These are phyloP conservation scores for Saturnispora zaruensis DNA, from an alignment of 805 yeast species.

Conservation along the genomic window DNA sequence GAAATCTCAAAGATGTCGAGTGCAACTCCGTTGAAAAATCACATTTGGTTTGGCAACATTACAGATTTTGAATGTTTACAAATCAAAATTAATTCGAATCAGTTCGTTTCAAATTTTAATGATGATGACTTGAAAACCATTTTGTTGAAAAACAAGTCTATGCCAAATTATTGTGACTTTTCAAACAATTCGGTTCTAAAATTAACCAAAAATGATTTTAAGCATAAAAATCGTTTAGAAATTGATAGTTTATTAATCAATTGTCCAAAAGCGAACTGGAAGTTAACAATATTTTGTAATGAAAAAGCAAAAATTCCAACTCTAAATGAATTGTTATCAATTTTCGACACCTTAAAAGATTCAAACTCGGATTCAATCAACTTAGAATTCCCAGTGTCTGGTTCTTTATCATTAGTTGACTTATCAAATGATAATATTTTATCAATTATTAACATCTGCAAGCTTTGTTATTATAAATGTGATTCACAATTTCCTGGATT, in stretches of 20 bases:
- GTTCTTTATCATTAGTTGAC: conserved; percentile 71
- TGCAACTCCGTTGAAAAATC: conserved; percentile 47
- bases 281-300: conserved; percentile 47
- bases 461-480: conserved; percentile 45
- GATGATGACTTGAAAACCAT: background rate
- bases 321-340: conserved; percentile 28
- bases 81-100: conserved; percentile 19
- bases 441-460: conserved; percentile 61
- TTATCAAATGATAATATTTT: conserved; percentile 51
- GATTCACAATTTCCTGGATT: conserved; percentile 36
- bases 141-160: background rate
- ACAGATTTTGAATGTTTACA: conserved; percentile 52
- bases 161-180: conserved; percentile 38
- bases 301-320: conserved; percentile 51
- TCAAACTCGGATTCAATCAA: conserved; percentile 21
- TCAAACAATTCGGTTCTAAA: conserved; percentile 43
- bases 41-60: conserved; percentile 77
- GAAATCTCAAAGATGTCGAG: conserved; percentile 80
- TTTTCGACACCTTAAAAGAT: conserved; percentile 16
- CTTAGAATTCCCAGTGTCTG: conserved; percentile 76
- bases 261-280: conserved; percentile 48
- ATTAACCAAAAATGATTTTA: conserved; percentile 27
- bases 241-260: conserved; percentile 32
- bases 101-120: conserved; percentile 6
- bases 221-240: conserved; percentile 16